These are phyloP conservation scores for Monosporascus sp. DNA, from an alignment of 2,329 filamentous ascomycete genomes.

Conservation along the genomic window DNA sequence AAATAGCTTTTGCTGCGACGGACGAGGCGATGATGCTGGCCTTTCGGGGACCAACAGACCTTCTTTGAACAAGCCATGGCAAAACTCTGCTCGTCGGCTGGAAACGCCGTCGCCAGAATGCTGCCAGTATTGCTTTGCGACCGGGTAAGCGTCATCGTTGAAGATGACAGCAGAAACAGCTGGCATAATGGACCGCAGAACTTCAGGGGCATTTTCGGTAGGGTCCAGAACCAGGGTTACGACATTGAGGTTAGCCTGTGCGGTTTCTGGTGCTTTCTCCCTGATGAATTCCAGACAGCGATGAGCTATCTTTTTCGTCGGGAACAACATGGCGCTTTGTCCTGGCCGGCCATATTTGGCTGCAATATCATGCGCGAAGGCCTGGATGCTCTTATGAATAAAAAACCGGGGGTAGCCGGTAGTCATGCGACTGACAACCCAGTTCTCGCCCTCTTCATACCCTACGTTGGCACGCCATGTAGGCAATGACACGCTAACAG, in stretches of 20 bases:
- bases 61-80: conserved; percentile 67
- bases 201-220: conserved; percentile 43
- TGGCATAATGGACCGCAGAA: conserved; percentile 51
- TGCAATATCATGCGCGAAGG: conserved; percentile 65
- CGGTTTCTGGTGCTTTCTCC: conserved; percentile 48
- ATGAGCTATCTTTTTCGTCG: conserved; percentile 62
- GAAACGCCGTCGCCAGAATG: conserved; percentile 91
- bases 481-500: conserved; percentile 90
- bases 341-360: conserved; percentile 55
- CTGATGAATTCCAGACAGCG: conserved; percentile 72
- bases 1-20: conserved; percentile 32
- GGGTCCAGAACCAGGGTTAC: conserved; percentile 61
- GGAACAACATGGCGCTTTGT: conserved; percentile 77
- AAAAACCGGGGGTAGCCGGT: conserved; percentile 97
- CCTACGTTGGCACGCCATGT: conserved; percentile 88
- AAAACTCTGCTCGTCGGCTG: conserved; percentile 87
- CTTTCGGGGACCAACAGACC: conserved; percentile 45
- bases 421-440: conserved; percentile 79
- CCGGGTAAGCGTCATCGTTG: conserved; percentile 57
- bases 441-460: conserved; percentile 87
- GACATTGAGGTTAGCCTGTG: conserved; percentile 44
- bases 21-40: conserved; percentile 17
- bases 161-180: conserved; percentile 68
- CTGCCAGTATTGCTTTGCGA: conserved; percentile 96
- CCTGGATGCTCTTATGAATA: conserved; percentile 76